Base-by-base conservation (phyloP, 257 asterid species). In the Cruciata laevipes region DNA sequence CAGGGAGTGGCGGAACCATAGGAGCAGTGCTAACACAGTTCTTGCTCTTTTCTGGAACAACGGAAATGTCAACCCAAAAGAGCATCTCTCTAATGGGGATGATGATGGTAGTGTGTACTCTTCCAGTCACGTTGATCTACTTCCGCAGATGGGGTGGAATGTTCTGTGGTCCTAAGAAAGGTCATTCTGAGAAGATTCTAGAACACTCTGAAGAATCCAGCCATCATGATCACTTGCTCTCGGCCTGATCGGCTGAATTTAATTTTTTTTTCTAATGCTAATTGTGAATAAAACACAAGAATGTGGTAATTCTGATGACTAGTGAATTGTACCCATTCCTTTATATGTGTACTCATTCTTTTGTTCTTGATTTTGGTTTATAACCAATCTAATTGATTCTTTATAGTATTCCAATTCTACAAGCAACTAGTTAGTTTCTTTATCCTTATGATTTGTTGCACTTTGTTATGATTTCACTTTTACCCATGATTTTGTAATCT, bases 131-230 rank as follows among this genome's bases (percentile, higher is more conserved):
- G 5, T 77, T 82, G 31, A 71, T 86, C 56, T 80, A 75, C 74
- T 86, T 86, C 61, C 83, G 82, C 16, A 32, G 40, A 16, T 82
- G 82, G 78, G 93, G 93, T 18, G 89, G 93, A 9, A 84, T 84
- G 85, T 70, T 86, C 11, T 78, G 77, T 65, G 82, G 75, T 51
- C 79, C 87, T 65, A 47, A 47, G n/a, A 47, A 47, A 1, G 55
- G 55, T 4, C 55, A 47, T 47, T 47, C 55, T 0, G 55, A 47
- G 55, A 47, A 17, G 20, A 1, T 47, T 47, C 55, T 47, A 0
- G 55, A 47, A 16, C 55, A 47, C 16, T 47, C 8, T 0, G 55
- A 47, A 14, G 55, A 4, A 17, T 17, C 55, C 11, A 17, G 8
- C 20, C 55, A 47, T 17, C 55, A 47, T 7, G 55, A 47, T 16